Evolutionary conservation across 1,139 yeast species (phyloP).

Genomic region (Pichia sp.): DNA sequence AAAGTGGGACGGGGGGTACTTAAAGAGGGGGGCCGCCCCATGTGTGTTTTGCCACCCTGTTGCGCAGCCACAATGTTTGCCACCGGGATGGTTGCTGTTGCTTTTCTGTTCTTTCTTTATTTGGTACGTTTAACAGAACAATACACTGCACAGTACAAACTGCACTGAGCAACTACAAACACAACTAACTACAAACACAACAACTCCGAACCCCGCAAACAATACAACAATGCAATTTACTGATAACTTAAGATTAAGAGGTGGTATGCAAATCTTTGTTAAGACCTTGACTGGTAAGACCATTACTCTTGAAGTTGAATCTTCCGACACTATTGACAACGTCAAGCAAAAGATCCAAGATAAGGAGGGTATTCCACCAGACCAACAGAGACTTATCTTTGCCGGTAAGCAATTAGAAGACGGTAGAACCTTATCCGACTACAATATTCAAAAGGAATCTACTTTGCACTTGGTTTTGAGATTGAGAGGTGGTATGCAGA

Average conservation of each 20-base stretch:
- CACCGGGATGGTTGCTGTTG: too few species aligned
- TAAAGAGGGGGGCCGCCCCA: too few species aligned
- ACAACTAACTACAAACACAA: conserved; percentile 90
- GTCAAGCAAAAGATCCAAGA: conserved; percentile 92
- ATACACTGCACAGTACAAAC: too few species aligned
- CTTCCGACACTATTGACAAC: conserved; percentile 90
- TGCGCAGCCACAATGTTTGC: too few species aligned
- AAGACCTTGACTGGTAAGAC: conserved; percentile 67
- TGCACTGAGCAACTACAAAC: conserved; percentile 86
- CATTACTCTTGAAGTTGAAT: conserved; percentile 74
- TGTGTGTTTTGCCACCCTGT: too few species aligned
- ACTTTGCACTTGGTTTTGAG: conserved; percentile 96
- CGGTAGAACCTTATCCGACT: conserved; percentile 87
- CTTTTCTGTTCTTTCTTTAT: too few species aligned
- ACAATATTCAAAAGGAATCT: conserved; percentile 93
- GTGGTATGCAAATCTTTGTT: conserved; percentile 77
- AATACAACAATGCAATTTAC: conserved; percentile 87
- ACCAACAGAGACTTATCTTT: conserved; percentile 88
- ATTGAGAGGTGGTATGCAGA: conserved; percentile 97
- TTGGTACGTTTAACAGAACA: too few species aligned
- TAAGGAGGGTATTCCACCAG: conserved; percentile 94
- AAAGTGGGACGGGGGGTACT: too few species aligned
- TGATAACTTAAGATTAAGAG: conserved; percentile 96
- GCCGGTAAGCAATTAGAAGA: conserved; percentile 95
- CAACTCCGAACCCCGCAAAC: too few species aligned